Evolutionary conservation across 352 stramenopile genomes (phyloP), one percentile per base, ranked within the genome.

Genomic region (Blastocystis sp.): DNA sequence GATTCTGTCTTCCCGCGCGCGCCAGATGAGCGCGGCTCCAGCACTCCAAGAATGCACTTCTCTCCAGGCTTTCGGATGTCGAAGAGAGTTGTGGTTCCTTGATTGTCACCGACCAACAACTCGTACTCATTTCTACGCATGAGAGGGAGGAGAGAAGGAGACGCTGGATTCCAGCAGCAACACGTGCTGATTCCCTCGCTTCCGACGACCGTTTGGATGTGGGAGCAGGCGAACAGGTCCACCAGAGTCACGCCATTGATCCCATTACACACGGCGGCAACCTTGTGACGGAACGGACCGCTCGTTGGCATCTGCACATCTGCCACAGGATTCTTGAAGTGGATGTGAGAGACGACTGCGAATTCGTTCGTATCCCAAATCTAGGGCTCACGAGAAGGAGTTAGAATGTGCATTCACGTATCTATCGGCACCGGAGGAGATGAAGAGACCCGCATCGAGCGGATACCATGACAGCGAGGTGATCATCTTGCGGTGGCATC

Each of bases 131-230:
- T 85, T n/a, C 66, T 77, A 55, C 21, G 37, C 3, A 45, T 51
- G 2, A n/a, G n/a, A n/a, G n/a, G n/a, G n/a, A n/a, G n/a, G n/a
- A n/a, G n/a, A n/a, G n/a, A n/a, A n/a, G n/a, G n/a, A n/a, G 3
- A 77, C 66, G n/a, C n/a, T 16, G 74, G 74, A 50, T 85, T 85
- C 74, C 74, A 85, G 29, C 74, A 85, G 26, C 74, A 85, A 21
- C 74, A 85, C 9, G 26, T 31, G 13, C 50, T 29, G 31, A 26
- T 2, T 13, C 35, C 50, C 16, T 29, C 29, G 21, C 12, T 62
- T 10, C 55, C 51, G 16, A 24, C 3, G 33, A 85, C 55, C 24
- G 55, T 62, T 51, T 85, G 74, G 13, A 29, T 69, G 16, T 29
- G 29, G 45, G 31, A 70, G 1, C 74, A 50, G 21, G 74, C 65